Evolutionary conservation across 2,329 filamentous ascomycete genomes (phyloP), one percentile per base, ranked within the genome.

Genomic region (Trichoderma sp.): DNA sequence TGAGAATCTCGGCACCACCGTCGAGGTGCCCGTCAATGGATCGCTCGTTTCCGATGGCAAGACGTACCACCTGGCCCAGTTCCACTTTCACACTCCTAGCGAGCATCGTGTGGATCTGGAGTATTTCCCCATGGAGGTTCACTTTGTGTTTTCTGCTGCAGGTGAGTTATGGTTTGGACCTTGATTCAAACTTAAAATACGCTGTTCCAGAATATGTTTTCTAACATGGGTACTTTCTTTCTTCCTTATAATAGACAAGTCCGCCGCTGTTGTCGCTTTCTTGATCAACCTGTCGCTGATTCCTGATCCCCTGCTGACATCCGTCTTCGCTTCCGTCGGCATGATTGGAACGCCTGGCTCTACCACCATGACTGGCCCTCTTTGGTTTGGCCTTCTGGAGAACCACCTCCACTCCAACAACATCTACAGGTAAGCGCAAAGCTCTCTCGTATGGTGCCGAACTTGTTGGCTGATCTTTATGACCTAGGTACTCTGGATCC

Each of bases 21-120:
- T 87, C 42, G 81, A 86, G 73, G 81, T 85, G 53, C 68, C 76
- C 5, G 74, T 83, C 29, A 83, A 82, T 59, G 84, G 84, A 34
- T 83, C 79, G 12, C 80, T 86, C 4, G 77, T 71, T 0, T 73
- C 83, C 27, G 76, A 72, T 2, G 79, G 77, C 34, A 74, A 75
- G 17, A 73, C 77, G 17, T 87, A 82, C 74, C 73, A 71, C 0
- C 78, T 87, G 15, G 77, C 76, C 56, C 86, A 88, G 71, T 88
- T 87, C 77, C 86, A 88, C 75, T 86, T 88, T 77, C 87, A 89
- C 73, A 84, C 84, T 0, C 86, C 87, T 0, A 84, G 84, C 52
- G 87, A 89, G 78, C 87, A 89, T 72, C 80, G 82, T 56, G 78
- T 88, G 74, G 71, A 81, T 73, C 75, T 80, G 8, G 71, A 70